A percentile compares a stretch with the other conserved stretches of the same genome.
These are phyloP conservation scores for Leccinellum albellum DNA, from an alignment of 768 basidiomycete genomes.

Conservation along the genomic window DNA sequence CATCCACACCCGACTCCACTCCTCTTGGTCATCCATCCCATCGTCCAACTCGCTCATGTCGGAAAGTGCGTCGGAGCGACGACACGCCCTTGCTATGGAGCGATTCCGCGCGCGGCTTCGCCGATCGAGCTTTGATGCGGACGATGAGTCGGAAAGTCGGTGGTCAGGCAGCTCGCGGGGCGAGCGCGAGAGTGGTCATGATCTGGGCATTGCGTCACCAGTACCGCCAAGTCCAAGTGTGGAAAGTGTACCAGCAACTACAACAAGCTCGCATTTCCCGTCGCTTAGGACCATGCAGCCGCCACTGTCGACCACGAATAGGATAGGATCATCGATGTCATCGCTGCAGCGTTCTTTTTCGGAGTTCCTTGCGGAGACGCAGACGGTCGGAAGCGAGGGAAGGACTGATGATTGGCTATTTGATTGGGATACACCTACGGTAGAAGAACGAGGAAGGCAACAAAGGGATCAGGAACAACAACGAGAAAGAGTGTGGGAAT, in stretches of 20 bases:
- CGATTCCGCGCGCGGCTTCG: constrained; percentile 27
- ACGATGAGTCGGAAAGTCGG: constrained; percentile 23
- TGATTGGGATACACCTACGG: constrained; percentile 18
- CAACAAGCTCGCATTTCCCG: constrained; percentile 9
- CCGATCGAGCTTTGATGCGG: constrained; percentile 22
- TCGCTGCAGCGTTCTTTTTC: constrained; percentile 22
- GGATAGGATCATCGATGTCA: constrained; percentile 8
- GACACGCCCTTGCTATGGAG: constrained; percentile 36
- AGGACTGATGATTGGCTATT: constrained; percentile 10
- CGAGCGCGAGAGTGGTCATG: constrained; percentile 11
- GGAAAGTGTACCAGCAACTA: constrained; percentile 12
- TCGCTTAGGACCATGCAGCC: not conserved
- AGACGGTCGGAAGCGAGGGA: constrained; percentile 6
- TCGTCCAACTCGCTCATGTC: constrained; percentile 40
- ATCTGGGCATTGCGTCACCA: constrained; percentile 12
- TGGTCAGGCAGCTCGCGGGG: constrained; percentile 20
- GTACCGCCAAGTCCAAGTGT: constrained; percentile 9
- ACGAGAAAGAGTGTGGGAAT: constrained; percentile 13
- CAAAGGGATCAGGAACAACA: constrained; percentile 4
- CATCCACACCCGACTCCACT: constrained; percentile 16
- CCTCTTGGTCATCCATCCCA: constrained; percentile 31
- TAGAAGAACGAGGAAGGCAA: constrained; percentile 9
- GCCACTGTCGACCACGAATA: not conserved
- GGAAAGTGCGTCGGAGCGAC: constrained; percentile 43
- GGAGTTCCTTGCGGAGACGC: constrained; percentile 19